These are phyloP conservation scores for Solanum rostratum DNA, from an alignment of 257 asterid species.

Conservation along the genomic window DNA sequence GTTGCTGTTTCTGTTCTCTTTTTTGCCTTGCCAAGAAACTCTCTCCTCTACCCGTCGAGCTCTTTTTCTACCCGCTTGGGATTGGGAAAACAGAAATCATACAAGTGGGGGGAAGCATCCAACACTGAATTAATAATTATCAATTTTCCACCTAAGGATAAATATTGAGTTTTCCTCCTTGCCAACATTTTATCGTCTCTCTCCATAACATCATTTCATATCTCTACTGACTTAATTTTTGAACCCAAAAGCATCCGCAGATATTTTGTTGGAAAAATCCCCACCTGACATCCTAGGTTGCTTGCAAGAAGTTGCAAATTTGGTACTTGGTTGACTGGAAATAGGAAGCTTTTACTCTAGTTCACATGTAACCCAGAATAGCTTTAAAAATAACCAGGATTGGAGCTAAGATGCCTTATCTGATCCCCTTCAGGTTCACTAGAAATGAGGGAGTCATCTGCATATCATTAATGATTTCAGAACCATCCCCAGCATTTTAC, in stretches of 20 bases:
- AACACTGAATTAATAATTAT: not conserved
- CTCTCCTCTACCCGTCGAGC: not conserved
- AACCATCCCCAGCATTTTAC: not conserved
- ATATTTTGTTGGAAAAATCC: not conserved
- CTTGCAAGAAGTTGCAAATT: not conserved
- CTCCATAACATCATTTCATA: not conserved
- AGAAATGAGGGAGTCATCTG: not conserved
- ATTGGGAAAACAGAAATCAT: not conserved
- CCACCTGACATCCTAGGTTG: not conserved
- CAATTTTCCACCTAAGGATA: not conserved
- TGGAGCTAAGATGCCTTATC: not conserved
- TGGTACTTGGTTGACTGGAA: not conserved
- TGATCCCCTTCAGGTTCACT: not conserved
- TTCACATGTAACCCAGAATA: not conserved
- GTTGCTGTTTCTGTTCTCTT: not conserved
- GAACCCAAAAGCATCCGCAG: not conserved
- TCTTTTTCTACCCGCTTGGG: not conserved
- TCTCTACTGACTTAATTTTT: not conserved
- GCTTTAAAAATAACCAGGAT: not conserved
- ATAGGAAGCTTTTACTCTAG: not conserved
- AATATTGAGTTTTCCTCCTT: not conserved
- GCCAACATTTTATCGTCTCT: not conserved
- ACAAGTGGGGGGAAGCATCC: not conserved
- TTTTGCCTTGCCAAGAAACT: not conserved
- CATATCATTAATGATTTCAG: not conserved